These are phyloP conservation scores for Parachaetomium inaequale DNA, from an alignment of 495 filamentous ascomycete genomes.

Conservation along the genomic window DNA sequence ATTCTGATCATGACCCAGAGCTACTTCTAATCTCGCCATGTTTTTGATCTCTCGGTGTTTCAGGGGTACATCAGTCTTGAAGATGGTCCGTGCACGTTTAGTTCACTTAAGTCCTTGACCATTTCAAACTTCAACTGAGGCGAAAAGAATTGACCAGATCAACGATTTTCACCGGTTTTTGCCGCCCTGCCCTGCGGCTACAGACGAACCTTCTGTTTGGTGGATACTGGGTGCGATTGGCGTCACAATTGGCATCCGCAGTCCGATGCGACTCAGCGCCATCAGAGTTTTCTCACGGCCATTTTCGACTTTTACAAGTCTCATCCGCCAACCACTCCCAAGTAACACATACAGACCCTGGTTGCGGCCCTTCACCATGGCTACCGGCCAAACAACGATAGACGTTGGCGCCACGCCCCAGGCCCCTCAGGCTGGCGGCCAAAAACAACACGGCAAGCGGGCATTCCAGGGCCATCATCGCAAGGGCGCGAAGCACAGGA, in stretches of 20 bases:
- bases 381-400: conserved; percentile 10
- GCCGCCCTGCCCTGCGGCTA: not conserved
- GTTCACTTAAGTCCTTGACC: not conserved
- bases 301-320: not conserved
- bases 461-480: conserved; percentile 13
- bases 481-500: conserved; percentile 24
- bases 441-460: conserved; percentile 19
- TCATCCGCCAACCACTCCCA: conserved; percentile 4
- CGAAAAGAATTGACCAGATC: not conserved
- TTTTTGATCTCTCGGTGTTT: not conserved
- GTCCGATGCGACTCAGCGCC: conserved; percentile 9
- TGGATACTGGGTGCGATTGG: not conserved
- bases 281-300: conserved; percentile 19
- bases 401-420: conserved; percentile 3
- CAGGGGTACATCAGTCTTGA: not conserved
- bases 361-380: conserved; percentile 7
- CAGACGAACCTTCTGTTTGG: not conserved
- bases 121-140: conserved; percentile 3
- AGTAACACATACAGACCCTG: not conserved
- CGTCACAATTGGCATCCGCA: not conserved
- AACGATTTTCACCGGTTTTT: not conserved
- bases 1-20: no score
- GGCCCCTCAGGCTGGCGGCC: conserved; percentile 1
- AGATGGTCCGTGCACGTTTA: conserved; percentile 11
- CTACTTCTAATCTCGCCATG: no score